Base-by-base conservation (phyloP, 2,329 filamentous ascomycete genomes). In the Ceratocystiopsis sp. region DNA sequence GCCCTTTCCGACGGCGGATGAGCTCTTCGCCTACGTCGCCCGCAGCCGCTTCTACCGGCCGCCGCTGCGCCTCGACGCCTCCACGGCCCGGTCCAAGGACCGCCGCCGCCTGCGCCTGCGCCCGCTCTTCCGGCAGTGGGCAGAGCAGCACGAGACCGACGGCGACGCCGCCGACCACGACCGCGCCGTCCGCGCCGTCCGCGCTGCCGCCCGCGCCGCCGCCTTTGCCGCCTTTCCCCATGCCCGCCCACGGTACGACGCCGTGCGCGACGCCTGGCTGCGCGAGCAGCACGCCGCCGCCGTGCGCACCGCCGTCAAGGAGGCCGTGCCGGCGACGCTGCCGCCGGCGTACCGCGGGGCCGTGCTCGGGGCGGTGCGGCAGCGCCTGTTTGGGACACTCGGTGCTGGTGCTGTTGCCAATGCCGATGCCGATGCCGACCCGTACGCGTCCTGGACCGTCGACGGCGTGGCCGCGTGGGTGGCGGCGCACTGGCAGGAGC, bases 11-110 rank as follows among this genome's bases (percentile, higher is more conserved):
- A 64, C 59, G 1, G 58, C 67, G 3, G 54, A 73, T 0, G 69
- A 68, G 1, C 58, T 87, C 51, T 86, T 74, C 54, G 62, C 68
- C 16, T 87, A 80, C 62, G 65, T 68, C 1, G 61, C 69, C 2
- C 57, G 56, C 0, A 78, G 74, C 48, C 65, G 69, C 1, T 63
- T 84, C 51, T 79, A 84, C 53, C 66, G 61, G 41, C 59, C 68
- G 0, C 49, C 55, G 18, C 43, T 46, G 52, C 41, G 51, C 57
- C 11, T 54, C 56, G 37, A 40, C 58, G 42, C 57, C 55, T 45
- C 48, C 5, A 11, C 25, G 2, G 14, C 35, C 45, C 72, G 66
- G 34, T 50, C 64, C 18, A 74, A 73, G 44, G 77, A 83, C 49
- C 66, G 74, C 2, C 64, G 66, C 18, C 68, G 76, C 3, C 64